Conservation (phyloP, 352 stramenopile species). For the Pythium dissimile region DNA sequence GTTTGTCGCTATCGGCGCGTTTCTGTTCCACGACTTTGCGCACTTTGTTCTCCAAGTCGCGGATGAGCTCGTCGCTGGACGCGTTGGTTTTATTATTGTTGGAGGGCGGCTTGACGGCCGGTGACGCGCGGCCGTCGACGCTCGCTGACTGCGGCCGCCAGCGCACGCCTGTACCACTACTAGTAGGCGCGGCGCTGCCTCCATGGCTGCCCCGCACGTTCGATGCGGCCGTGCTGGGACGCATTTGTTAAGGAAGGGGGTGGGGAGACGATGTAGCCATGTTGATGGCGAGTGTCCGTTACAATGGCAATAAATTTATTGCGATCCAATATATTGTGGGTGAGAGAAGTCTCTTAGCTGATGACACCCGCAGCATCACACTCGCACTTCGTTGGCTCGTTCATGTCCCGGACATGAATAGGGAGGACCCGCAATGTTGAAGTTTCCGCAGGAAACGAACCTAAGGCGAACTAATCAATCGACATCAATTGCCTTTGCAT, state of each 20-base stretch:
- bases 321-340: not conserved
- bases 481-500: not conserved
- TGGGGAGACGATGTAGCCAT: not conserved
- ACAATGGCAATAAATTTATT: not conserved
- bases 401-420: too few species aligned
- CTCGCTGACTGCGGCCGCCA: conserved; percentile 19
- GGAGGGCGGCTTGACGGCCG: not conserved
- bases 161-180: not conserved
- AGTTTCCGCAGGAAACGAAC: conserved; percentile 11
- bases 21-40: conserved; percentile 81
- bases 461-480: conserved; percentile 5
- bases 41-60: conserved; percentile 70
- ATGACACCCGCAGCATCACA: conserved; percentile 19
- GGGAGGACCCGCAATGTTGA: conserved; percentile 9
- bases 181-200: not conserved
- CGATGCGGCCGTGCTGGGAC: not conserved
- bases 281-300: not conserved
- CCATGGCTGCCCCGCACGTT: not conserved
- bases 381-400: not conserved
- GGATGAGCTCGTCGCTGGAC: conserved; percentile 77
- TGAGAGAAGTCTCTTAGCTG: not conserved
- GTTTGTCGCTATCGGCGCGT: conserved; percentile 66
- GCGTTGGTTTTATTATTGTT: conserved; percentile 42
- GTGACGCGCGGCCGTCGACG: not conserved
- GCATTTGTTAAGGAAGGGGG: not conserved